Evolutionary conservation across 139 green algal species (phyloP), one percentile per base, ranked within the genome.

Genomic region (Micractinium sp.): DNA sequence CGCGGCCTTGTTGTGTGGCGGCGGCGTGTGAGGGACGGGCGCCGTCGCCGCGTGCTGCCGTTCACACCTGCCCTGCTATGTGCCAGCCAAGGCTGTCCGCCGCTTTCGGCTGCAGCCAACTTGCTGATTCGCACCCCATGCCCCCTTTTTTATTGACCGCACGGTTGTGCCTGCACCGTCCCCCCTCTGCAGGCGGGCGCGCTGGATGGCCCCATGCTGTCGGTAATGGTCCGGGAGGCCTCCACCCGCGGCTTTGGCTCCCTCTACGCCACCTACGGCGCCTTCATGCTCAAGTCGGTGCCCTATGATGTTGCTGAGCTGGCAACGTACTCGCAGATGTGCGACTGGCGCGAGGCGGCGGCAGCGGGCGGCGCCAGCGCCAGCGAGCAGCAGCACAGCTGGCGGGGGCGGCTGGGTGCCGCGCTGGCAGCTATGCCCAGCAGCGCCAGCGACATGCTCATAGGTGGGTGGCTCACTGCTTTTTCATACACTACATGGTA

Each of bases 281-380:
- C 95, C 1, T 94, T 94, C 92, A 89, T 94, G 73, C 85, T 97
- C 33, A 95, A 97, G 87, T 90, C 90, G 0, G 90, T 95, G 14
- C 95, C 95, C 0, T 93, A 96, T 33, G 95, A 97, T 69, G 91
- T 95, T 7, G 91, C 90, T 2, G 95, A 97, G 88, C 86, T 97
- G 77, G 67, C 93, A 20, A 94, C 91, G 4, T 95, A 94, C 88
- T 87, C 63, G 38, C 75, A 76, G 36, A 74, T 96, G 19, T 87
- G 36, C 23, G 92, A 95, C 73, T 79, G 33, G 77, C 86, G 86
- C 16, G 86, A 56, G n/a, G 86, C 86, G 15, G 78, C 63, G 13
- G 75, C 39, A 33, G 77, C 19, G 25, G 63, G 67, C 36, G 22
- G 71, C 31, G 25, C 36, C 27, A 53, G n/a, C 69, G 60, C 38